Evolutionary conservation across 768 basidiomycete species (phyloP).

Genomic region (Mrakia frigida): DNA sequence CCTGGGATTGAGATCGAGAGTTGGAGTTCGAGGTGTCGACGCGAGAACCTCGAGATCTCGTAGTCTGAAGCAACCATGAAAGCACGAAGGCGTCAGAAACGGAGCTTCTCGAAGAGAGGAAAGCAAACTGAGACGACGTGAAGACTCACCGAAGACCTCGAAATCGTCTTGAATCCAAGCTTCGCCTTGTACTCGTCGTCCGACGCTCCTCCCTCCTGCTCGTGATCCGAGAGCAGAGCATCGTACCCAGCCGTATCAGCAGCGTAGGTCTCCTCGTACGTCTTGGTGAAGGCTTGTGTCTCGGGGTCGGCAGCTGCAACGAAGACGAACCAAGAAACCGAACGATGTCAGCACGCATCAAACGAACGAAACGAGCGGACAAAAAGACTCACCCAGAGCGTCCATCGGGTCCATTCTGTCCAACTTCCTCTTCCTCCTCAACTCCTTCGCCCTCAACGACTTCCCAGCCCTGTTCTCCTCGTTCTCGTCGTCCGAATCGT

Average conservation of each 20-base stretch:
- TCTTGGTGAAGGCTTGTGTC: slow-evolving; percentile 6
- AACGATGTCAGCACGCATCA: neutral
- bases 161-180: neutral
- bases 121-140: neutral
- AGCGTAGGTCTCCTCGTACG: slow-evolving; percentile 15
- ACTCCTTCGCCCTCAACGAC: slow-evolving; percentile 29
- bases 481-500: slow-evolving; percentile 35
- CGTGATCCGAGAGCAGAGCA: slow-evolving; percentile 8
- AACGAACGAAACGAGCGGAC: neutral
- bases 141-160: neutral
- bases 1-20: neutral
- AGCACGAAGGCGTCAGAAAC: neutral
- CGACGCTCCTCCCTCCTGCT: slow-evolving; percentile 8
- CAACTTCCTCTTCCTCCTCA: slow-evolving; percentile 34
- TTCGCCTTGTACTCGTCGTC: slow-evolving; percentile 10
- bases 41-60: neutral
- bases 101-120: neutral
- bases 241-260: slow-evolving; percentile 11
- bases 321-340: neutral
- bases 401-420: slow-evolving; percentile 35
- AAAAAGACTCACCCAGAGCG: slow-evolving; percentile 35
- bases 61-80: no score
- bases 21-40: slow-evolving; percentile 1
- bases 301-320: slow-evolving; percentile 10
- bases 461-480: slow-evolving; percentile 25